Evolutionary conservation across 352 stramenopile species (phyloP).

Genomic region (Phytophthora syringae): DNA sequence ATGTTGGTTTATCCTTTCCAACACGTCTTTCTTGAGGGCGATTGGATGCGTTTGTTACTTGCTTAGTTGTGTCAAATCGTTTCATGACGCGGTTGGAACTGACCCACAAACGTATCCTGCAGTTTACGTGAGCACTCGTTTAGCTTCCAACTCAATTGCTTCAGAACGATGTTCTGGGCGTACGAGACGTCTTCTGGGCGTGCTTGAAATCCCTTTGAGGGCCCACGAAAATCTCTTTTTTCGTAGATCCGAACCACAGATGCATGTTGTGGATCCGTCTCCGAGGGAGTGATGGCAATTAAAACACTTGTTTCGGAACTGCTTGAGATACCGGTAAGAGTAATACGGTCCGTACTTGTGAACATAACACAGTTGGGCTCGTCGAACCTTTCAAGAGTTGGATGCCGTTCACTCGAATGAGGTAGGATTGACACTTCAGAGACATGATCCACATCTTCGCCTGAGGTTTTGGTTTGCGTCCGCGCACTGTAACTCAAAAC

Average conservation of each 20-base stretch:
- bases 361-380: conserved; percentile 36
- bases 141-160: conserved; percentile 25
- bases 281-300: conserved; percentile 26
- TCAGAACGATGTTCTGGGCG: conserved; percentile 17
- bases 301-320: conserved; percentile 27
- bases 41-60: no score
- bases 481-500: no score
- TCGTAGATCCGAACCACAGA: conserved; percentile 27
- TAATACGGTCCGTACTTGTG: conserved; percentile 23
- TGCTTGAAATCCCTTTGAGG: conserved; percentile 6
- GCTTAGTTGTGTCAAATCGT: no score
- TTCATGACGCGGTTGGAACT: no score
- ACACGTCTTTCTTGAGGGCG: no score
- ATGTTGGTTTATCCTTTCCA: no score
- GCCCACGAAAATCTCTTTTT: conserved; percentile 29
- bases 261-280: conserved; percentile 12
- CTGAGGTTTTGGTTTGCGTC: conserved; percentile 11
- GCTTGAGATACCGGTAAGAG: no score
- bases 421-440: conserved; percentile 7
- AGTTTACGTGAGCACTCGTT: conserved; percentile 6
- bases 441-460: conserved; percentile 30
- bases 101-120: conserved; percentile 10
- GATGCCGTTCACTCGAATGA: conserved; percentile 20
- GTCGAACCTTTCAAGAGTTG: conserved; percentile 28
- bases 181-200: conserved; percentile 14